Base-by-base conservation (phyloP, 352 stramenopile genomes). In the Phytopythium vexans region DNA sequence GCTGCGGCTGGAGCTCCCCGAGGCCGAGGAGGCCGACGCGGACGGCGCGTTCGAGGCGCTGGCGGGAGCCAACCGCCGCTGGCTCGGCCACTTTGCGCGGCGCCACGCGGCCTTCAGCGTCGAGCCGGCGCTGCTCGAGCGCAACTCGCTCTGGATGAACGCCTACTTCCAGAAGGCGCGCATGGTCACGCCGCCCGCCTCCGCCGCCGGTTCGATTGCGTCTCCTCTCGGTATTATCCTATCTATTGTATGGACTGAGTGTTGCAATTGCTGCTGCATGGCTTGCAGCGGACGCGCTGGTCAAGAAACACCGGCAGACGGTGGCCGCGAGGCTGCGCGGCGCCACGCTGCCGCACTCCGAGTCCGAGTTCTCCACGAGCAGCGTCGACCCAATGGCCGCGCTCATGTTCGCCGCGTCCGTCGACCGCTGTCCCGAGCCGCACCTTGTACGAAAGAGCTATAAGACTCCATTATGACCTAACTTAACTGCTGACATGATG, bases 71-170 rank as follows among this genome's bases (percentile, higher is more conserved):
- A 92, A 92, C 62, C 77, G 72, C 50, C 72, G 72, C 32, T 92
- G 82, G 82, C 64, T 92, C 32, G 58, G 70, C 10, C 69, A 67
- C 55, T 92, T 84, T 31, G 78, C 77, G 48, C 68, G 74, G 12
- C 55, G 77, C 43, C 68, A 89, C 50, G 64, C 75, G 41, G 73
- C 62, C 6, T 87, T 86, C 52, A 66, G 72, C 52, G 66, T 88
- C 56, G 70, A 81, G 44, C 62, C 63, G 14, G 49, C 70, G 42
- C 62, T 89, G 37, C 62, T 92, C 15, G 72, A 84, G 55, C 82
- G 70, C 57, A 82, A 84, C 49, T 88, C 73, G 32, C 63, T 90
- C 53, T 92, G 82, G 82, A 84, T 92, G 69, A 92, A 92, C 53
- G 66, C 77, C 27, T 79, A 75, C 62, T 92, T 92, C 62, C 82